Evolutionary conservation across 2,329 filamentous ascomycete species (phyloP).

Genomic region (Cytospora piceae): DNA sequence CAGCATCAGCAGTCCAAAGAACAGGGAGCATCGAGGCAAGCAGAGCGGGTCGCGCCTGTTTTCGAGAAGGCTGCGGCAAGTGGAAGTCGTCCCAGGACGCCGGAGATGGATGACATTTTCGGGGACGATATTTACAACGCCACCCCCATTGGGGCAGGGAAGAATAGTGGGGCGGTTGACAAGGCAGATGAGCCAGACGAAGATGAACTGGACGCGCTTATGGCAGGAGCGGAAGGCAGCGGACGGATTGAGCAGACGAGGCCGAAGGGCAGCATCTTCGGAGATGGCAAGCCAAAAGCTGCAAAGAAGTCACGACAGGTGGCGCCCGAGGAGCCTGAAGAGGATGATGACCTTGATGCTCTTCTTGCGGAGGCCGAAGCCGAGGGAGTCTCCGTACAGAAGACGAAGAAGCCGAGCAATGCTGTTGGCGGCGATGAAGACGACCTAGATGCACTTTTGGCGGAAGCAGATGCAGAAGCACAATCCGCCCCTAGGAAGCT

Average conservation of each 20-base stretch:
- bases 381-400: conserved; percentile 15
- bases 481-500: conserved; percentile 14
- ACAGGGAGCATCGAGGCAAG: conserved; percentile 36
- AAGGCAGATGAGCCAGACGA: conserved; percentile 44
- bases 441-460: conserved; percentile 58
- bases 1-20: conserved; percentile 21
- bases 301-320: conserved; percentile 9
- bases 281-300: conserved; percentile 24
- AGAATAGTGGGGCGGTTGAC: conserved; percentile 12
- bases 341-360: conserved; percentile 44
- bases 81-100: conserved; percentile 39
- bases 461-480: conserved; percentile 44
- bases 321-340: conserved; percentile 35
- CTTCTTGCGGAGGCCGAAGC: conserved; percentile 40
- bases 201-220: conserved; percentile 55
- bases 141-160: conserved; percentile 45
- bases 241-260: conserved; percentile 27
- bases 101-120: conserved; percentile 44
- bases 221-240: conserved; percentile 52
- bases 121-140: conserved; percentile 59
- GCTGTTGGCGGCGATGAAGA: conserved; percentile 38
- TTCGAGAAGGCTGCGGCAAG: conserved; percentile 39
- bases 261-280: conserved; percentile 29
- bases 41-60: conserved; percentile 43
- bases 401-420: background rate